phyloP scores from a whole-genome alignment of 495 filamentous ascomycete species.

The Tuber indicum region DNA sequence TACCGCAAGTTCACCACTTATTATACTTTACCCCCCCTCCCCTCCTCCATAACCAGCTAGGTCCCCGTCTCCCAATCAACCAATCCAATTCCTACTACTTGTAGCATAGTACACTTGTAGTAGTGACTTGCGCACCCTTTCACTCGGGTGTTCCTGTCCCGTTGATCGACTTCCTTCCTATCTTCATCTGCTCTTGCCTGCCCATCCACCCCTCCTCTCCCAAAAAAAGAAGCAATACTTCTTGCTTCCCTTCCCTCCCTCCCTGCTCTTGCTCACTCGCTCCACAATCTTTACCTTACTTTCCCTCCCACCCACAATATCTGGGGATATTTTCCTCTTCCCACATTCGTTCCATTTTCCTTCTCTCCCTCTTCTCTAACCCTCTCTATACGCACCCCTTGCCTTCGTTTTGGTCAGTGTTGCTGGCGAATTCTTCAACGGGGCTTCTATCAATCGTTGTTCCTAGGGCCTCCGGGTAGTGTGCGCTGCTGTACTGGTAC shows the following conservation, averaged over 20 bases:
- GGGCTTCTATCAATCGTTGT: background rate
- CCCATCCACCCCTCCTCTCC: background rate
- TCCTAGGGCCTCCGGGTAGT: background rate
- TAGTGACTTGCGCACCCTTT: background rate
- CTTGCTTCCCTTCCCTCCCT: background rate
- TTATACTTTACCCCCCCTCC: background rate
- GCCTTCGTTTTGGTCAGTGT: constrained; percentile 2
- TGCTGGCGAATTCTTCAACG: background rate
- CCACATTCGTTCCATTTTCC: background rate
- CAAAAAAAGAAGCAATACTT: constrained; percentile 2
- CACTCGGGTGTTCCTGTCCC: background rate
- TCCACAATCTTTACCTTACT: background rate
- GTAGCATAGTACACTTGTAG: no score
- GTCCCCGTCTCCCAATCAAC: background rate
- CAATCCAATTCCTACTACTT: background rate
- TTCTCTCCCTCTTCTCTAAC: background rate
- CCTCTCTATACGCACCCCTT: background rate
- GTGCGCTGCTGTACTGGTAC: background rate
- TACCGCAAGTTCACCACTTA: constrained; percentile 1
- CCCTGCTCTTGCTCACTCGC: background rate
- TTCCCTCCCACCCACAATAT: background rate
- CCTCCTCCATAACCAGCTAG: background rate
- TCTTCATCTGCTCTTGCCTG: background rate
- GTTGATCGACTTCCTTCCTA: background rate
- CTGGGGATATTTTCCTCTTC: background rate